Conservation (phyloP, 805 yeast genomes). For the Jamesozyma lodderae region DNA sequence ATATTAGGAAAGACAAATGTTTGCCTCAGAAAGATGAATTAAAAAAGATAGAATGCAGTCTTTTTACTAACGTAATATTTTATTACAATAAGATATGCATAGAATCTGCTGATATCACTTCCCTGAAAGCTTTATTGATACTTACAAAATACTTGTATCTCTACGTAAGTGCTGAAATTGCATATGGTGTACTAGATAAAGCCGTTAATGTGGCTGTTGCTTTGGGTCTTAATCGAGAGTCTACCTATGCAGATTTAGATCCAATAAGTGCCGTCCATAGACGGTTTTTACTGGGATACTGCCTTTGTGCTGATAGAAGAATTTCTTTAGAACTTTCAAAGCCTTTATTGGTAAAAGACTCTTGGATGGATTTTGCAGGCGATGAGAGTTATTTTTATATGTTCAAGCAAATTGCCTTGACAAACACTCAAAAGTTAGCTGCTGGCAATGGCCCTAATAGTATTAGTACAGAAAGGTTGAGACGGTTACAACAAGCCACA, state of each 20-base stretch:
- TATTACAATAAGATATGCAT: constrained; percentile 42
- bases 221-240: constrained; percentile 46
- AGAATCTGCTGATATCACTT: constrained; percentile 39
- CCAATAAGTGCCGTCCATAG: constrained; percentile 2
- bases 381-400: constrained; percentile 8
- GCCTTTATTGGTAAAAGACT: constrained; percentile 9
- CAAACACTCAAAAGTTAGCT: not conserved
- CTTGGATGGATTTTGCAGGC: constrained; percentile 2
- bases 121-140: constrained; percentile 44
- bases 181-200: constrained; percentile 33
- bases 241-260: constrained; percentile 30
- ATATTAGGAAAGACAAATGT: constrained; percentile 8
- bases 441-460: not conserved
- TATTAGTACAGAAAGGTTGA: not conserved
- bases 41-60: constrained; percentile 13
- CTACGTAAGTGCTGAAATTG: constrained; percentile 32
- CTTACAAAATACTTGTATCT: constrained; percentile 31
- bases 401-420: not conserved
- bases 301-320: constrained; percentile 15
- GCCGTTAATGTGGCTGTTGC: constrained; percentile 45
- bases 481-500: not conserved
- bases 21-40: constrained; percentile 10
- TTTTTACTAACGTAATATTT: constrained; percentile 33
- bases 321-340: constrained; percentile 8
- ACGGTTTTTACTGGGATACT: constrained; percentile 37